These are phyloP conservation scores for Colletotrichum echinochloae DNA, from an alignment of 2,329 filamentous ascomycete species.

Conservation along the genomic window DNA sequence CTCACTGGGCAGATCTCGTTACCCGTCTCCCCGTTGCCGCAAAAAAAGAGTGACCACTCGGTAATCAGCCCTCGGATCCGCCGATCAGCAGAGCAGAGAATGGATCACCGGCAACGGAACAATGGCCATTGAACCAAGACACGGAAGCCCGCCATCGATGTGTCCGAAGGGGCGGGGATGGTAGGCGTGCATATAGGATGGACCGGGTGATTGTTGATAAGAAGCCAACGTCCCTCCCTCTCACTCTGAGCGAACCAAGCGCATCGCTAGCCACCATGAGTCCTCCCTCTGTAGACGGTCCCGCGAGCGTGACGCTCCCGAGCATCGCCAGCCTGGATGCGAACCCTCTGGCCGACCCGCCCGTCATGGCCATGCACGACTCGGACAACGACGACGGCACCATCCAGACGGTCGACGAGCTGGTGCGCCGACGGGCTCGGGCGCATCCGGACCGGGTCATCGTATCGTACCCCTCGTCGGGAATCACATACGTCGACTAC, in stretches of 20 bases:
- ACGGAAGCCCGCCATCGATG: constrained; percentile 4
- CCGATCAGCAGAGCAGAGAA: constrained; percentile 12
- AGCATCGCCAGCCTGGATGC: constrained; percentile 24
- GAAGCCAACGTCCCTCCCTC: constrained; percentile 3
- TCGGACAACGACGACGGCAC: constrained; percentile 41
- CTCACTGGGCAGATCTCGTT: constrained; percentile 1
- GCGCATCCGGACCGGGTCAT: constrained; percentile 51
- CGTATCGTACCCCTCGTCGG: constrained; percentile 57
- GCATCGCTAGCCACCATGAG: constrained; percentile 29
- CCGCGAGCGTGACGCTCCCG: constrained; percentile 33
- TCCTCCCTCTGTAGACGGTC: constrained; percentile 40
- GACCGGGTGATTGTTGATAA: constrained; percentile 8
- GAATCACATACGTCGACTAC: constrained; percentile 60
- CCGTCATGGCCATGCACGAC: not conserved
- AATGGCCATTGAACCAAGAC: constrained; percentile 3
- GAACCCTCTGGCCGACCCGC: constrained; percentile 5
- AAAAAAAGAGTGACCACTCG: not conserved
- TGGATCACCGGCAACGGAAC: constrained; percentile 24
- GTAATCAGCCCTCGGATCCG: not conserved
- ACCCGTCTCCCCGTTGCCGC: constrained; percentile 2
- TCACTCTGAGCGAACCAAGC: constrained; percentile 24
- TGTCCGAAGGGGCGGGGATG: constrained; percentile 22
- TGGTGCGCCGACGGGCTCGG: constrained; percentile 44
- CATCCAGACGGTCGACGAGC: constrained; percentile 44
- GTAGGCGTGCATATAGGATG: too few species aligned